A percentile compares a stretch with the other conserved stretches of the same genome.
Evolutionary conservation across 2,329 filamentous ascomycete genomes (phyloP).

Genomic region (Ustulina deusta): DNA sequence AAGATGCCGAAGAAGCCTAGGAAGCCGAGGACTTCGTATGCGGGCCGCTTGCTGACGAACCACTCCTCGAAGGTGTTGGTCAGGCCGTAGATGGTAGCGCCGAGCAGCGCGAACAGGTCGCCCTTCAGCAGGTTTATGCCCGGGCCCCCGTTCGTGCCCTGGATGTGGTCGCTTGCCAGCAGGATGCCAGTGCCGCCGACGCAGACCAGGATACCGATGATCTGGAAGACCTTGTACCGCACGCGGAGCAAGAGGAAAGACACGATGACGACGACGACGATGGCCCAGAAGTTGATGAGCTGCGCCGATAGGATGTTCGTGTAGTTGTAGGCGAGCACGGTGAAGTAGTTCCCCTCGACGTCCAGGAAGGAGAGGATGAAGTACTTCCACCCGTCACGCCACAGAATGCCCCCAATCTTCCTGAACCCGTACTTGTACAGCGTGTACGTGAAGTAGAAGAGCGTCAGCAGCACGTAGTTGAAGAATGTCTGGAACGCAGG

Average conservation of each 20-base stretch:
- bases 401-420: constrained; percentile 73
- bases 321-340: constrained; percentile 91
- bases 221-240: constrained; percentile 88
- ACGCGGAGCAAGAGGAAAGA: constrained; percentile 87
- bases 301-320: constrained; percentile 94
- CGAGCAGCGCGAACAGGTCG: constrained; percentile 89
- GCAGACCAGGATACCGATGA: constrained; percentile 87
- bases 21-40: constrained; percentile 95
- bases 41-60: constrained; percentile 84
- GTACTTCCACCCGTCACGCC: constrained; percentile 89
- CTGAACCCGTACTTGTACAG: constrained; percentile 82
- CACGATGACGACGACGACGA: constrained; percentile 88
- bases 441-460: constrained; percentile 85
- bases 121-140: constrained; percentile 84
- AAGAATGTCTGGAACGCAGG: constrained; percentile 96
- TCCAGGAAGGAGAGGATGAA: constrained; percentile 92
- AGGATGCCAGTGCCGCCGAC: constrained; percentile 91
- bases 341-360: constrained; percentile 98
- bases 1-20: constrained; percentile 87
- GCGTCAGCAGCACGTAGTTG: constrained; percentile 87
- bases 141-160: constrained; percentile 75
- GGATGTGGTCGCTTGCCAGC: constrained; percentile 88
- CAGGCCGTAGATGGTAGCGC: constrained; percentile 90
- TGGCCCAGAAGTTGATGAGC: constrained; percentile 98
- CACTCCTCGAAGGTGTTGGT: constrained; percentile 95